Base-by-base conservation (phyloP, 1,284 basidiomycete genomes). In the Trichosporon sp. region DNA sequence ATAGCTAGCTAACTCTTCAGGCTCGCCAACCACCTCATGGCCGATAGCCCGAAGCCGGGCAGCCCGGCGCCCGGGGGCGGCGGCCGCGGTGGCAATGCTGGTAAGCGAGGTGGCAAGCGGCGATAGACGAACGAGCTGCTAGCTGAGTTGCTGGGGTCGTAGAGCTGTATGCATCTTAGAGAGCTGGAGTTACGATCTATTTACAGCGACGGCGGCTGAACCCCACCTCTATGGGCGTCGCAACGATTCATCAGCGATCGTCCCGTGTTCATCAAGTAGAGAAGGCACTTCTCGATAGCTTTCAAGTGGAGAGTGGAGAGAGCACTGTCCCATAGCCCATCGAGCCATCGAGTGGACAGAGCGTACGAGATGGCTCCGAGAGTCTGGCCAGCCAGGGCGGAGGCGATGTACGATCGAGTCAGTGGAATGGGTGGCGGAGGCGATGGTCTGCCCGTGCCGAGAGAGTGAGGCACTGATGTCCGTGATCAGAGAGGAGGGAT, bases 41-140 rank as follows among this genome's bases (percentile, higher is more conserved):
- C 32, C 14, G 56, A 35, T 14, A 2, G n/a, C 1, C 43, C 43
- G 43, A 46, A 37, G n/a, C 32, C 16, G 19, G 35, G 48, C n/a
- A 16, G 65, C 38, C 64, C 43, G 61, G 43, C 63, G 12, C n/a
- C 61, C 32, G 21, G 21, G 7, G 21, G 21, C 32, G 31, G 46
- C 38, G 46, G 56, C 19, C 21, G 68, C 21, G 69, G 54, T 43
- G 11, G 64, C 35, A 38, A 51, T 2, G 66, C 31, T 4, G 38
- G 19, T 37, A 71, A 66, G 67, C 59, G 70, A n/a, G 70, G 70
- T 4, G 70, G 73, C 40, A 72, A 70, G 73, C 51, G 69, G 38
- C 65, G 61, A 51, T 74, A 69, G 67, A 8, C n/a, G 46, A 16
- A 14, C 11, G 51, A 26, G 51, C 19, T 54, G 51, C 51, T 11